Evolutionary conservation across 2,329 filamentous ascomycete genomes (phyloP), one percentile per base, ranked within the genome.

Genomic region (Teratosphaeria zuluensis): DNA sequence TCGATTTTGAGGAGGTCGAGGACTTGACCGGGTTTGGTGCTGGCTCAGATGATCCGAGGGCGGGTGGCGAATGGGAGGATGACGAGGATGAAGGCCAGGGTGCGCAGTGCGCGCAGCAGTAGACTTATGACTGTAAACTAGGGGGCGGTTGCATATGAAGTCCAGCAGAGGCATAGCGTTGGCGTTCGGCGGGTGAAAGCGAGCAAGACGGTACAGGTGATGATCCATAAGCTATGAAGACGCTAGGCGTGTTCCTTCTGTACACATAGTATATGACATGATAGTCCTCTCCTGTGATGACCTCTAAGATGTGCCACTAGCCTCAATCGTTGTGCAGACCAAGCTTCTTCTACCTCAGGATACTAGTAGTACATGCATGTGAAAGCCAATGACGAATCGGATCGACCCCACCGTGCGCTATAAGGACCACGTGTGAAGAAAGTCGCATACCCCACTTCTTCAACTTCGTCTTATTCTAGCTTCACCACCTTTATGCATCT

Each of bases 1-100:
- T 96, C 0, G 83, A 90, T 2, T 95, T 89, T 67, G 88, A 96
- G 62, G 83, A 84, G n/a, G 84, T 92, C 63, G 90, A 85, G 3
- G 86, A 91, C 67, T 83, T 96, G 65, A 90, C 96, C 56, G 85
- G 91, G 77, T 91, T 91, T 79, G 89, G 89, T 54, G 86, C 84
- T 56, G 83, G 82, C 64, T 85, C 85, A 2, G 85, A 82, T 57
- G 87, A 90, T 68, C 83, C 86, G 19, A 77, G 86, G 58, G 84
- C 80, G 19, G 80, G 80, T 60, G 84, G 83, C 12, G 89, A 87
- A 81, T 86, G 88, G 75, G 85, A 88, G 56, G 86, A 88, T 51
- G 86, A 89, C 30, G 87, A 87, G 1, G 85, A 85, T 31, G 86
- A 84, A 0, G 85, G 88, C 69, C 84, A 86, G 59, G 62, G 61